Base-by-base conservation (phyloP, 108 stramenopile genomes). In the Parietichytrium sp. region DNA sequence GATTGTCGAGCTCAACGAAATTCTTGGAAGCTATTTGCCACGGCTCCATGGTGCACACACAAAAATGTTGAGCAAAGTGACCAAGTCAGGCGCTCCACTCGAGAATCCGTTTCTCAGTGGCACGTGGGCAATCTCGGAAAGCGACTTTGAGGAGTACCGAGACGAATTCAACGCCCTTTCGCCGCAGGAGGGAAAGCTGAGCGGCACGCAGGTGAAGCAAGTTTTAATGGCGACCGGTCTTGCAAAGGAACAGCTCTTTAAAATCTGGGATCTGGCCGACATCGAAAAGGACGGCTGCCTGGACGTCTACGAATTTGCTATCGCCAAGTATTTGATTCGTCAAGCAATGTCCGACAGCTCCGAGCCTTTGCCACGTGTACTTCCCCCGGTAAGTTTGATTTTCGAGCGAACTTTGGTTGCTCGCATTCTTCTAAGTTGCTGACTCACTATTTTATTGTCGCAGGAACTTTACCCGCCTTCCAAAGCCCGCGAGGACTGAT, bases 221-320 rank as follows among this genome's bases (percentile, higher is more conserved):
- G 92, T 96, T 1, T 83, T 96, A 82, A 84, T 93, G 4, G 93
- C 93, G 84, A 93, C 94, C 0, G 93, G 93, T 1, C 55, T 96
- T 38, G 84, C 86, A 49, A 93, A 92, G 83, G 93, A 93, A 18
- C 93, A 93, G 55, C 87, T 96, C 79, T 92, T 93, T n/a, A 87
- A 92, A 54, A 95, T 96, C 83, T 96, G 95, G 95, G 93, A 95
- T 79, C 82, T 96, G 49, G 88, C 89, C 77, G 95, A 95, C 82
- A 91, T 96, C 81, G 95, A 96, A 83, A 85, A 91, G 7, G 95
- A 96, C 86, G 95, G 95, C 26, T 89, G 89, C 53, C 93, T 96
- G 78, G 94, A 94, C 82, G 88, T 88, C 55, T 87, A 94, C 55
- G 95, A 96, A 84, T 96, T 94, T 82, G 94, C 94, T 0, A 92